A percentile compares a stretch with the other conserved stretches of the same genome.
These are phyloP conservation scores for Immersiella caudata DNA, from an alignment of 495 filamentous ascomycete genomes.

Conservation along the genomic window DNA sequence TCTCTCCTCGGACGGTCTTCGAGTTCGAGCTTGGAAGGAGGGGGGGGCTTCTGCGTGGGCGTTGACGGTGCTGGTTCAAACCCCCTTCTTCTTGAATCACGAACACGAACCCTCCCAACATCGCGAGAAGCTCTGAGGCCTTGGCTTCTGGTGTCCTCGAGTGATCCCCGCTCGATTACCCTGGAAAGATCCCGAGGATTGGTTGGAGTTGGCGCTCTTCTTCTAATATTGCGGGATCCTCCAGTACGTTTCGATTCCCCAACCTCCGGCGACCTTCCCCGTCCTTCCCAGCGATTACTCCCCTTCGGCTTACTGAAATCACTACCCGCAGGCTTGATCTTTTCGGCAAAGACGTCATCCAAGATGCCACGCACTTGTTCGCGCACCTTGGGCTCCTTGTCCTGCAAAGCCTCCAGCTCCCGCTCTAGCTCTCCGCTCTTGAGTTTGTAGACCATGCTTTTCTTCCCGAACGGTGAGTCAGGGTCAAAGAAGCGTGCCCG, in stretches of 20 bases:
- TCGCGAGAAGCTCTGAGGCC: neutral
- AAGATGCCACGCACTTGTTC: neutral
- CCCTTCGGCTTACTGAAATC: neutral
- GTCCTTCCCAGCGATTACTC: neutral
- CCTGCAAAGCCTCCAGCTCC: conserved; percentile 17
- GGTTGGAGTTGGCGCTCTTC: neutral
- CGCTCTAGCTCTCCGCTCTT: conserved; percentile 34
- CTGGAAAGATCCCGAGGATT: neutral
- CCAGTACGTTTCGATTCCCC: neutral
- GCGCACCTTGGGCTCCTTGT: neutral
- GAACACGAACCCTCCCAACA: neutral
- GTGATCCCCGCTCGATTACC: neutral
- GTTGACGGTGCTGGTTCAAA: neutral
- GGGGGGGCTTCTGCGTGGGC: no score
- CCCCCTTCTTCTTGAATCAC: no score
- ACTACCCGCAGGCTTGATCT: neutral
- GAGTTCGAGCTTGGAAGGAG: neutral
- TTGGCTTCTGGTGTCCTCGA: neutral
- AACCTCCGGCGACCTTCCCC: neutral
- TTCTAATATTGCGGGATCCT: neutral
- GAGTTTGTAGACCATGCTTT: conserved; percentile 48
- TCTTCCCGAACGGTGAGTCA: conserved; percentile 45
- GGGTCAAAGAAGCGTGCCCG: conserved; percentile 48
- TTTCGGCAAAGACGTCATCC: conserved; percentile 14
- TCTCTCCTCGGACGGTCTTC: neutral